phyloP scores from a whole-genome alignment of 108 stramenopile species.

The Cylindrotheca fusiformis region DNA sequence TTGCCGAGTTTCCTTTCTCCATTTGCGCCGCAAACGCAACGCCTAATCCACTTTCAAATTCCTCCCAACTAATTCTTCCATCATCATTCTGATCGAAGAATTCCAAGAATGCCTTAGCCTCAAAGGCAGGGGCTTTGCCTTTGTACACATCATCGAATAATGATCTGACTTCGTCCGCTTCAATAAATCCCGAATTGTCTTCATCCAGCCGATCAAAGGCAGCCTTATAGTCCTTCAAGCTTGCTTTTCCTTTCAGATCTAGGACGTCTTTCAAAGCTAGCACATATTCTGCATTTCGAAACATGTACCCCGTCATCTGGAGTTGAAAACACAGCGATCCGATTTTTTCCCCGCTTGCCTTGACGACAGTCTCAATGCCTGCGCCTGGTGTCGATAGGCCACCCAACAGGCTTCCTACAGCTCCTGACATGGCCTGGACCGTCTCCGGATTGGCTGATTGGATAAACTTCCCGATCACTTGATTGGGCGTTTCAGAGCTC shows the following conservation, averaged over 20 bases:
- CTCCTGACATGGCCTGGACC: conserved; percentile 79
- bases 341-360: conserved; percentile 75
- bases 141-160: conserved; percentile 70
- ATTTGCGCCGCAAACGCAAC: conserved; percentile 9
- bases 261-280: conserved; percentile 79
- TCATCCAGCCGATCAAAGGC: conserved; percentile 78
- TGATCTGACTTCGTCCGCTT: conserved; percentile 55
- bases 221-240: conserved; percentile 70
- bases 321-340: conserved; percentile 80
- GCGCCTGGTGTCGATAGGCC: conserved; percentile 66
- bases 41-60: conserved; percentile 82
- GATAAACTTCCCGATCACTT: conserved; percentile 71
- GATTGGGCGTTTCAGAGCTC: conserved; percentile 63
- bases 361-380: conserved; percentile 68
- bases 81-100: conserved; percentile 88
- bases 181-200: conserved; percentile 78
- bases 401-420: conserved; percentile 71
- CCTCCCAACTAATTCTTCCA: conserved; percentile 81
- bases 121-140: conserved; percentile 58
- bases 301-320: conserved; percentile 91
- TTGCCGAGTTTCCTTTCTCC: conserved; percentile 8
- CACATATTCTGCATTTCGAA: conserved; percentile 91
- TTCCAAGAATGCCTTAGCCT: conserved; percentile 73
- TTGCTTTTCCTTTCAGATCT: conserved; percentile 55
- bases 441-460: conserved; percentile 71